Conservation (phyloP, 2,329 filamentous ascomycete genomes). For the Colletotrichum simmondsii region DNA sequence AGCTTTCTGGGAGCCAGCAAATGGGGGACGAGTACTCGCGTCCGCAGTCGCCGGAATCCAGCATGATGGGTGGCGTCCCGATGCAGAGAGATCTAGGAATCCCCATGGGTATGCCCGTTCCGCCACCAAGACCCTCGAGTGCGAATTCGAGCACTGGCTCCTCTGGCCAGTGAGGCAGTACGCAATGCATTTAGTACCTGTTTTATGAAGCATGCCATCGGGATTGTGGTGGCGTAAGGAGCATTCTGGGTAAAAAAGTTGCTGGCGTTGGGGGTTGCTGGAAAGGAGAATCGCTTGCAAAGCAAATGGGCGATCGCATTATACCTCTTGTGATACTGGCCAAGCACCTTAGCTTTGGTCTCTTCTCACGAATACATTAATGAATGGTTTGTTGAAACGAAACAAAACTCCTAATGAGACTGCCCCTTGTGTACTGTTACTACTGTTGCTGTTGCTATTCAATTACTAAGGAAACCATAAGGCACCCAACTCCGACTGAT, state of each 20-base stretch:
- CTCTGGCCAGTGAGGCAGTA: constrained; percentile 50
- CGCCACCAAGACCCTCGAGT: constrained; percentile 52
- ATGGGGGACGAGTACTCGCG: constrained; percentile 46
- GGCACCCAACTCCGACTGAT: background rate
- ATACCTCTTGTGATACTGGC: constrained; percentile 26
- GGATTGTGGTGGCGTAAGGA: background rate
- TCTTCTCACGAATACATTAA: constrained; percentile 21
- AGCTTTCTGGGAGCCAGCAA: constrained; percentile 47
- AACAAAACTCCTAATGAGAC: background rate
- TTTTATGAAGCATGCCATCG: background rate
- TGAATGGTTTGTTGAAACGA: constrained; percentile 2
- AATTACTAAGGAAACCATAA: background rate
- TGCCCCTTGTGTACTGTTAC: background rate
- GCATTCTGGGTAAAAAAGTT: background rate
- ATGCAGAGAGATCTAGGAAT: constrained; percentile 52
- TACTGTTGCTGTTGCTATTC: background rate
- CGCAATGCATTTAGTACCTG: background rate
- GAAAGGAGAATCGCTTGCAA: background rate
- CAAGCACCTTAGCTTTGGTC: constrained; percentile 19
- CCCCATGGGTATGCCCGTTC: constrained; percentile 43
- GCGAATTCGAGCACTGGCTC: constrained; percentile 56
- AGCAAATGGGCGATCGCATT: constrained; percentile 18
- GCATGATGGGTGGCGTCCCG: constrained; percentile 52
- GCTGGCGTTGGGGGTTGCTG: constrained; percentile 28
- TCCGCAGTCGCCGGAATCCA: constrained; percentile 38